These are phyloP conservation scores for Pseudogymnoascus sp. DNA, from an alignment of 2,329 filamentous ascomycete species.

Conservation along the genomic window DNA sequence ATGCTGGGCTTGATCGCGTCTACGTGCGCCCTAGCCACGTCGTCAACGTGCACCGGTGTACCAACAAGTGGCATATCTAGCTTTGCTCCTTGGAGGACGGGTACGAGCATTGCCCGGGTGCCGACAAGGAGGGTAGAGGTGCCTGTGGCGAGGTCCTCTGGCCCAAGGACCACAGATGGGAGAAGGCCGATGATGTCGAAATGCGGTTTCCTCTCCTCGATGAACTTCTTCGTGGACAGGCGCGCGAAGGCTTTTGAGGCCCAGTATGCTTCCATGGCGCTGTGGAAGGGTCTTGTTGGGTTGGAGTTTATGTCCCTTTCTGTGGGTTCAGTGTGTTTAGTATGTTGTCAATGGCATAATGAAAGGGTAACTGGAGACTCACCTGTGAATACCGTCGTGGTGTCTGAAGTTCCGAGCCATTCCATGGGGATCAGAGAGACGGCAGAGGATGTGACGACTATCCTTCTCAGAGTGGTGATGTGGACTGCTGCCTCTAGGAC, in stretches of 20 bases:
- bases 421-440: conserved; percentile 3
- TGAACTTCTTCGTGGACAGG: conserved; percentile 17
- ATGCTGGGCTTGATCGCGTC: conserved; percentile 4
- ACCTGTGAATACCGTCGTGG: not conserved
- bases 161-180: conserved; percentile 8
- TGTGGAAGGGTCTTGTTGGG: not conserved
- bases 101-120: not conserved
- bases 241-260: conserved; percentile 22
- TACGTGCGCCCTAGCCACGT: conserved; percentile 6
- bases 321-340: not conserved
- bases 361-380: no score
- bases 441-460: conserved; percentile 1
- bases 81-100: not conserved
- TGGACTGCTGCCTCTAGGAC: not conserved
- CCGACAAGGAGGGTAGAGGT: not conserved
- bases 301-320: not conserved
- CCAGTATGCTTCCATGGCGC: conserved; percentile 22
- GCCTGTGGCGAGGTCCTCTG: conserved; percentile 1
- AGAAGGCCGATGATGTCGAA: conserved; percentile 3
- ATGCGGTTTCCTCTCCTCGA: not conserved
- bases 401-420: not conserved
- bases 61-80: conserved; percentile 1
- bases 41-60: conserved; percentile 6
- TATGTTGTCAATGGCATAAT: no score
- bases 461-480: not conserved